A percentile compares a stretch with the other conserved stretches of the same genome.
These are phyloP conservation scores for Verticillium dahliae DNA, from an alignment of 2,329 filamentous ascomycete genomes.

Conservation along the genomic window DNA sequence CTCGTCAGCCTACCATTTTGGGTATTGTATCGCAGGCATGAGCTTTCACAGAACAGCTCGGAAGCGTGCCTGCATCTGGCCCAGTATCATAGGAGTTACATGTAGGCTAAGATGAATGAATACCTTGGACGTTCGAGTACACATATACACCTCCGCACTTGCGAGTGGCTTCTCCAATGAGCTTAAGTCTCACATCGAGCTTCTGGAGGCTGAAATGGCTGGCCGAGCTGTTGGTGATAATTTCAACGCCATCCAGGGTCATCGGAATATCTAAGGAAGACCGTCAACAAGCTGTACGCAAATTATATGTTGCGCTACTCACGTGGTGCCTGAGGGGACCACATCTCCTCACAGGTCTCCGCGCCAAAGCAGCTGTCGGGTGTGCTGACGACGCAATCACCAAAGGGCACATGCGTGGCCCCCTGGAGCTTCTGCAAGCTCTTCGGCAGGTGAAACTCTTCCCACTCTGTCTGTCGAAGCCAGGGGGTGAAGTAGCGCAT, in stretches of 20 bases:
- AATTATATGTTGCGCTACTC: neutral
- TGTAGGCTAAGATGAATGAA: no score
- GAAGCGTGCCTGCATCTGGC: neutral
- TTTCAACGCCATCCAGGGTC: conserved; percentile 64
- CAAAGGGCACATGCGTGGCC: conserved; percentile 48
- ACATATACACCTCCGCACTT: conserved; percentile 34
- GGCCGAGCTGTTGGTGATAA: conserved; percentile 64
- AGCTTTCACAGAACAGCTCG: neutral
- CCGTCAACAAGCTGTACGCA: neutral
- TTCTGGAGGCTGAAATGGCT: conserved; percentile 58
- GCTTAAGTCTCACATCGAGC: conserved; percentile 52
- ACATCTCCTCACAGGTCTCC: conserved; percentile 61
- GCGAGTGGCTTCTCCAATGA: conserved; percentile 60
- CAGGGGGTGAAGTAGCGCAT: conserved; percentile 59
- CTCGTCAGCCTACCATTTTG: conserved; percentile 26
- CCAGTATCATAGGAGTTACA: no score
- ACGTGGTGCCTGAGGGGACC: conserved; percentile 40
- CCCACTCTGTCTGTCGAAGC: conserved; percentile 49
- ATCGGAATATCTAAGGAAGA: neutral
- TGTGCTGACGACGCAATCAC: conserved; percentile 57
- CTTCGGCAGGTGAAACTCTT: conserved; percentile 58
- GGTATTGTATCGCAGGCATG: neutral
- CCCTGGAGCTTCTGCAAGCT: conserved; percentile 48
- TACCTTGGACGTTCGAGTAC: conserved; percentile 45
- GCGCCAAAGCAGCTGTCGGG: conserved; percentile 55